A percentile compares a stretch with the other conserved stretches of the same genome.
Conservation (phyloP, 805 yeast genomes). For the Pichia deserticola region DNA sequence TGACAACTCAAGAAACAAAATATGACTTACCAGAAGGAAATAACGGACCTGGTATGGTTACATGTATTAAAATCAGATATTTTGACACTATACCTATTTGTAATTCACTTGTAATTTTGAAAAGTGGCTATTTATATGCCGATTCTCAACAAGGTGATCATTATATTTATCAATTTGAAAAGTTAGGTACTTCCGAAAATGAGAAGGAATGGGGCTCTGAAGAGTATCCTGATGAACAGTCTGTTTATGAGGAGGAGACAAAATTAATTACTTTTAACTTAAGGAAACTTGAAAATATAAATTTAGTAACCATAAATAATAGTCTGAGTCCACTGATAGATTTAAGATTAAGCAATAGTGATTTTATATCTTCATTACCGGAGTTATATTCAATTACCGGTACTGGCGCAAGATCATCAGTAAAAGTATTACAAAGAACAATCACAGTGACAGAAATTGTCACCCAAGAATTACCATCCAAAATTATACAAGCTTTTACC, state of each 20-base stretch:
- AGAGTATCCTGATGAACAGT: constrained; percentile 29
- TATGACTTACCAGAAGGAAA: constrained; percentile 12
- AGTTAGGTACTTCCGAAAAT: constrained; percentile 51
- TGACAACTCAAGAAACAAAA: constrained; percentile 33
- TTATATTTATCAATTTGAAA: constrained; percentile 69
- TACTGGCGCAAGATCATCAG: constrained; percentile 34
- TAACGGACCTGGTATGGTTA: constrained; percentile 27
- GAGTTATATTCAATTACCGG: constrained; percentile 39
- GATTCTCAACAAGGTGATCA: constrained; percentile 58
- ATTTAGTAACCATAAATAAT: constrained; percentile 44
- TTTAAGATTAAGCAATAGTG: constrained; percentile 30
- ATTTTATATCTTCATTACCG: constrained; percentile 29
- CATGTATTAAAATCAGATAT: constrained; percentile 45
- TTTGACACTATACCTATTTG: constrained; percentile 72
- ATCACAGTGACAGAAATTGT: constrained; percentile 56
- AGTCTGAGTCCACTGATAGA: constrained; percentile 49
- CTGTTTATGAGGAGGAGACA: constrained; percentile 21
- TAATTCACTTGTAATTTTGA: constrained; percentile 49
- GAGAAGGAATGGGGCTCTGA: constrained; percentile 28
- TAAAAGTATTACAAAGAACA: constrained; percentile 50
- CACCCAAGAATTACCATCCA: constrained; percentile 65
- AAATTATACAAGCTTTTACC: constrained; percentile 58
- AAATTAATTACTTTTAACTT: constrained; percentile 23
- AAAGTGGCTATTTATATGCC: constrained; percentile 69
- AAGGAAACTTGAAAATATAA: constrained; percentile 45